Conservation (phyloP, 2,329 filamentous ascomycete genomes). For the Madurella fahalii region DNA sequence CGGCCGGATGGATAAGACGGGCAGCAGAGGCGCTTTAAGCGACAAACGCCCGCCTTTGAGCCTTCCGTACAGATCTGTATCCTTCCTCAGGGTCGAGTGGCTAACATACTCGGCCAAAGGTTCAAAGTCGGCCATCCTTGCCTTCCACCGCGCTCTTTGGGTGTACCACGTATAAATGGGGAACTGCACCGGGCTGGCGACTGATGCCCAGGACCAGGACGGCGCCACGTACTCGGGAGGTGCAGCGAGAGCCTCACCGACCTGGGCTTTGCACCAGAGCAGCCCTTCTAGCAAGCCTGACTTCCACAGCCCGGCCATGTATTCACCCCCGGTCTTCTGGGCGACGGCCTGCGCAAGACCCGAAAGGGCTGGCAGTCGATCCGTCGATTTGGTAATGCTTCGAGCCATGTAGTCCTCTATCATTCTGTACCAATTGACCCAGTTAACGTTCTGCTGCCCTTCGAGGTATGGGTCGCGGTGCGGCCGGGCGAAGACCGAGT, state of each 20-base stretch:
- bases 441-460: conserved; percentile 3
- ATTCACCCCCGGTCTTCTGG: conserved; percentile 12
- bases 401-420: conserved; percentile 24
- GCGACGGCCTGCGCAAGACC: conserved; percentile 24
- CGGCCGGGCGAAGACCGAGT: conserved; percentile 14
- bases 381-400: conserved; percentile 24
- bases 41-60: background rate
- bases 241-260: background rate
- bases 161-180: conserved; percentile 21
- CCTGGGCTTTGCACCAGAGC: conserved; percentile 14
- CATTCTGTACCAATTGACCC: conserved; percentile 23
- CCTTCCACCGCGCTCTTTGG: conserved; percentile 19
- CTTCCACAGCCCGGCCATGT: conserved; percentile 27
- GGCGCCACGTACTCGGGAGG: conserved; percentile 17
- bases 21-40: conserved; percentile 13
- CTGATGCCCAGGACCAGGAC: conserved; percentile 28
- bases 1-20: background rate
- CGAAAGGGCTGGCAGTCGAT: conserved; percentile 28
- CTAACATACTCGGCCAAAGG: conserved; percentile 15
- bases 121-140: conserved; percentile 17
- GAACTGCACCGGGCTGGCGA: conserved; percentile 18
- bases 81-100: background rate
- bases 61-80: conserved; percentile 6
- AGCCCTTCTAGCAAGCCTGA: conserved; percentile 19
- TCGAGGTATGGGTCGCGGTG: background rate